A percentile compares a stretch with the other conserved stretches of the same genome.
Evolutionary conservation across 257 asterid genomes (phyloP).

Genomic region (Plantago ovata): DNA sequence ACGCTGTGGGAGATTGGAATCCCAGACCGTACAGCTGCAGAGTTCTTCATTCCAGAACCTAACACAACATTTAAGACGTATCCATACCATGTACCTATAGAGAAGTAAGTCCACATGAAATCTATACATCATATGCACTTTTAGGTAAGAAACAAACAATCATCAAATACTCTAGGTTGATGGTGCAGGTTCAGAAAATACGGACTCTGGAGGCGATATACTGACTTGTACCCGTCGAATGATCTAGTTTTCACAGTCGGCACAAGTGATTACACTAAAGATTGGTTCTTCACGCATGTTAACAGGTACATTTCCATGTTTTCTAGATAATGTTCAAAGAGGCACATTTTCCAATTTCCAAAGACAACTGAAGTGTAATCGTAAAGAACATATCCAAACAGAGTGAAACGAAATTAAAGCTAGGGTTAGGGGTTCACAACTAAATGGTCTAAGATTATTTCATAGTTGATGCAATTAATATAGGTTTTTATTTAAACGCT

Average conservation of each 20-base stretch:
- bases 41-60: slow-evolving; percentile 56
- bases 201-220: slow-evolving; percentile 55
- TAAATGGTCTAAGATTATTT: too few species aligned
- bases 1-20: slow-evolving; percentile 80
- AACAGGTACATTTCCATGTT: slow-evolving; percentile 28
- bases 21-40: slow-evolving; percentile 61
- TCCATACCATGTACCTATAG: slow-evolving; percentile 10
- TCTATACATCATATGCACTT: background rate
- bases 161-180: background rate
- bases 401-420: too few species aligned
- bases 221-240: slow-evolving; percentile 26
- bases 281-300: slow-evolving; percentile 68
- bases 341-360: too few species aligned
- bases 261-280: slow-evolving; percentile 33
- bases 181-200: slow-evolving; percentile 47
- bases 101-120: slow-evolving; percentile 23
- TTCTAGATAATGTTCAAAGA: too few species aligned
- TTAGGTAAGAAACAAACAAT: background rate
- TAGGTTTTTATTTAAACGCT: too few species aligned
- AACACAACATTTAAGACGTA: slow-evolving; percentile 29
- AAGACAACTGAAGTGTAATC: too few species aligned
- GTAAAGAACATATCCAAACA: too few species aligned
- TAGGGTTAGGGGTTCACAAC: too few species aligned
- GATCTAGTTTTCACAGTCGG: slow-evolving; percentile 52
- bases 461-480: too few species aligned